Base-by-base conservation (phyloP, 139 green algal species). In the Eudorina sp. region DNA sequence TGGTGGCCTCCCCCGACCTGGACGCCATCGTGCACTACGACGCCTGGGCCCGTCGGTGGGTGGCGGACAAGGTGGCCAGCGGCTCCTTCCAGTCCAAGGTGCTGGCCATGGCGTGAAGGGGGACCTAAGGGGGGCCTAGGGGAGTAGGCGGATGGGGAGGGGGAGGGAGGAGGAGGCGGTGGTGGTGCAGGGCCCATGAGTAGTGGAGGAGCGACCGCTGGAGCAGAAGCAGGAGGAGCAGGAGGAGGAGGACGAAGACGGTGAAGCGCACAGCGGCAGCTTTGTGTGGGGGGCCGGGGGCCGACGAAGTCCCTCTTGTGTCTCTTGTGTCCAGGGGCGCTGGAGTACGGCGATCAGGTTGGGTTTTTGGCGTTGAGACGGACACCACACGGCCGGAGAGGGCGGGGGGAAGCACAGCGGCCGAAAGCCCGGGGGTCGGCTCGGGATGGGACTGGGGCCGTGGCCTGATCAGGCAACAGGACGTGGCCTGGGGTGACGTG, bases 21-120 rank as follows among this genome's bases (percentile, higher is more conserved):
- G 97, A 99, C 48, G 94, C 99, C 46, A 99, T 99, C 87, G 95
- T 99, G 29, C 94, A 99, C 84, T 99, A 94, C 85, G 98, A 99
- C 90, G 78, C 92, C 40, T 99, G 97, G 98, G 98, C 98, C 14
- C 91, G 98, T 9, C 62, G 93, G 4, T 97, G 95, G 92, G 94
- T 95, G 41, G 87, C 83, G 83, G 90, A 95, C 72, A 48, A 83
- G 19, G 93, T 95, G 9, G 73, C 85, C 19, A 85, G 73, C 45
- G 92, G 90, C 5, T 79, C 48, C 7, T 90, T 83, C 86, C 58
- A 74, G 58, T 76, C 46, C 76, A 90, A 90, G 48, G 46, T 90
- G 25, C 48, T 90, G 18, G 86, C 69, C 45, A 86, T 79, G 46
- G 75, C 77, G 13, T 90, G 68, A 85, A 25, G 2, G 53, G 48